Percentiles rank a stretch among this genome's conserved stretches.
phyloP scores from a whole-genome alignment of 139 green algal genomes.

The Choricystis sp. region DNA sequence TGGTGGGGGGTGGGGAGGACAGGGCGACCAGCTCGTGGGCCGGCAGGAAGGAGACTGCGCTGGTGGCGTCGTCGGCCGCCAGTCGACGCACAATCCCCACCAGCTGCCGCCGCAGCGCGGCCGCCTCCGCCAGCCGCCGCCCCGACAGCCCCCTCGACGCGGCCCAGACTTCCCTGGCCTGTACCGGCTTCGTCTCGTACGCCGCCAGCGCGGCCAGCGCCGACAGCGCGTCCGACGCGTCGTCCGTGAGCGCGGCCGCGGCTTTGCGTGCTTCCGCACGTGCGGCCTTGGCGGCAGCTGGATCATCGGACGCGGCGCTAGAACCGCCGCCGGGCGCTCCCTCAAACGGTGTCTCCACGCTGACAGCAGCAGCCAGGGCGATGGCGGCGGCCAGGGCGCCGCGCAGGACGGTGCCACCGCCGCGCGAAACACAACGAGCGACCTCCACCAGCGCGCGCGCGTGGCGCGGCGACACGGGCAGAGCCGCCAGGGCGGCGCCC shows the following conservation, averaged over 20 bases:
- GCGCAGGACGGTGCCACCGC: background rate
- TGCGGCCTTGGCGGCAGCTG: slow-evolving; percentile 6
- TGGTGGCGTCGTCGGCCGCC: background rate
- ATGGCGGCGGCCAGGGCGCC: slow-evolving; percentile 50
- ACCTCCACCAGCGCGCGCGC: slow-evolving; percentile 78
- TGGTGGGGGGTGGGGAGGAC: slow-evolving; percentile 3
- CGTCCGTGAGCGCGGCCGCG: slow-evolving; percentile 31
- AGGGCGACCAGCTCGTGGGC: slow-evolving; percentile 2
- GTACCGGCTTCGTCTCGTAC: slow-evolving; percentile 46
- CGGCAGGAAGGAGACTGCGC: too few species aligned
- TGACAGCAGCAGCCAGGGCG: slow-evolving; percentile 64
- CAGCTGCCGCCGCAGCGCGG: slow-evolving; percentile 48
- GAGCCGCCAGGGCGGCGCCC: slow-evolving; percentile 60
- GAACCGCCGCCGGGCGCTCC: slow-evolving; percentile 3
- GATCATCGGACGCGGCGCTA: slow-evolving; percentile 6
- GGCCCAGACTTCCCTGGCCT: slow-evolving; percentile 4
- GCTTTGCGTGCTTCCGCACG: slow-evolving; percentile 31
- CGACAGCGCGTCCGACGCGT: slow-evolving; percentile 60
- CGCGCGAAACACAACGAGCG: background rate
- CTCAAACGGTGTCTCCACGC: slow-evolving; percentile 70
- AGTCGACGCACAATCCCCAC: slow-evolving; percentile 14
- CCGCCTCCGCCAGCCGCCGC: slow-evolving; percentile 52
- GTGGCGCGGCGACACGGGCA: slow-evolving; percentile 75
- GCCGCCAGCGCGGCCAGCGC: slow-evolving; percentile 54
- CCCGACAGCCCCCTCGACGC: slow-evolving; percentile 34